Base-by-base conservation (phyloP, 2,329 filamentous ascomycete species). In the Eutypa lata region DNA sequence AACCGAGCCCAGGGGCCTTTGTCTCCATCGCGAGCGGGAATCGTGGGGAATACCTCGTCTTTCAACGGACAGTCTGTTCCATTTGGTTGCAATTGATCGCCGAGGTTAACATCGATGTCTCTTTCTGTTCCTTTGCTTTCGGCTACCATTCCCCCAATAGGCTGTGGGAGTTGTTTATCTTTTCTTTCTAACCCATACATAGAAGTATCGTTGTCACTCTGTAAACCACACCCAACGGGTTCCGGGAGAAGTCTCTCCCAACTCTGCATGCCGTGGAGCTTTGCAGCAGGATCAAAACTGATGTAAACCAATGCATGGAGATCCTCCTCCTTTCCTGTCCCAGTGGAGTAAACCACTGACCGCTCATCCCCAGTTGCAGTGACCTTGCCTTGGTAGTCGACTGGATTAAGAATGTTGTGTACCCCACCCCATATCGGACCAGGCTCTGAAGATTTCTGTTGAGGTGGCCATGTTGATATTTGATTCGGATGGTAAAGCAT, bases 221-320 rank as follows among this genome's bases (percentile, higher is more conserved):
- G 49, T 22, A 47, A 43, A 26, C 47, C 51, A 7, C 51, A 26
- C 31, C 37, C 53, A 18, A 51, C 48, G 37, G 19, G 52, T 47
- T 64, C 59, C 18, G 61, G 59, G 3, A 57, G 24, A 21, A 65
- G 45, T 22, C 49, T 54, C 10, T 57, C 53, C 2, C 57, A 55
- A 28, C 55, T 58, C 19, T 52, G 33, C 61, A 64, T 66, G 2
- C 58, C 60, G 7, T 52, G 33, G 8, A 69, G 55, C 28, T 48
- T 61, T 1, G 57, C 53, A 5, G 63, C 57, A 1, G 66, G 65
- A 31, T 69, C 66, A 24, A 69, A 69, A 16, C 62, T 62, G 4
- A 68, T 11, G 21, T 61, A 62, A 7, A 68, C 54, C 49, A 69
- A 49, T 7, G 52, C 53, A 22, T 66, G 63, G 2, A 60, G 50